Conservation (phyloP, 306 rosid species). For the Quercus alba region DNA sequence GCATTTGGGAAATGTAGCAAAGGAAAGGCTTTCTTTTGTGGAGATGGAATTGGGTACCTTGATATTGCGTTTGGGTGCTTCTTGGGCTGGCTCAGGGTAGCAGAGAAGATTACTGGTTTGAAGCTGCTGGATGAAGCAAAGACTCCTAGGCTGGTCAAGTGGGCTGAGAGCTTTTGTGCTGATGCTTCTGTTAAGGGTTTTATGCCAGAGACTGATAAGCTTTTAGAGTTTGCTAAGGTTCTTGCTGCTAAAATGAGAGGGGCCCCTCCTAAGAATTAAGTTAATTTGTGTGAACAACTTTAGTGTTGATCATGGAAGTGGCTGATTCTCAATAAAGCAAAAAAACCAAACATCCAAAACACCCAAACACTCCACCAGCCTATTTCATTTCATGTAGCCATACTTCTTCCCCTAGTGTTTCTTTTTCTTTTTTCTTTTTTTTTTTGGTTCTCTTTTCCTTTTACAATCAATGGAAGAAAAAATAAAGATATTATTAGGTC, state of each 20-base stretch:
- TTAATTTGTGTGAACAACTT: neutral
- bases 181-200: constrained; percentile 42
- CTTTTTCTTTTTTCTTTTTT: too few species aligned
- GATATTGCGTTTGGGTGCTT: constrained; percentile 58
- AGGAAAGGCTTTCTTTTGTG: constrained; percentile 54
- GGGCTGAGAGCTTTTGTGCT: constrained; percentile 43
- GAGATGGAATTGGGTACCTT: constrained; percentile 48
- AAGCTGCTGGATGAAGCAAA: constrained; percentile 41
- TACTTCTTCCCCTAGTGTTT: too few species aligned
- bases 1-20: constrained; percentile 38
- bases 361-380: too few species aligned
- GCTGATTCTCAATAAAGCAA: neutral
- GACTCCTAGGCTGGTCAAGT: constrained; percentile 41
- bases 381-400: too few species aligned
- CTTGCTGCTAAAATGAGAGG: constrained; percentile 18
- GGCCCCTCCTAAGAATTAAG: neutral
- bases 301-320: neutral
- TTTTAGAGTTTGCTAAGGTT: constrained; percentile 38
- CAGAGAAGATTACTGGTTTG: constrained; percentile 26
- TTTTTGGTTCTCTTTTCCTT: too few species aligned
- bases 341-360: too few species aligned
- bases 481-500: too few species aligned
- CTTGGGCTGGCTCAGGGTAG: constrained; percentile 53
- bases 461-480: too few species aligned
- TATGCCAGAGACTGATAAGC: constrained; percentile 52